A percentile compares a stretch with the other conserved stretches of the same genome.
Conservation (phyloP, 164 flowering plant genomes). For the Nymphaea thermarum region DNA sequence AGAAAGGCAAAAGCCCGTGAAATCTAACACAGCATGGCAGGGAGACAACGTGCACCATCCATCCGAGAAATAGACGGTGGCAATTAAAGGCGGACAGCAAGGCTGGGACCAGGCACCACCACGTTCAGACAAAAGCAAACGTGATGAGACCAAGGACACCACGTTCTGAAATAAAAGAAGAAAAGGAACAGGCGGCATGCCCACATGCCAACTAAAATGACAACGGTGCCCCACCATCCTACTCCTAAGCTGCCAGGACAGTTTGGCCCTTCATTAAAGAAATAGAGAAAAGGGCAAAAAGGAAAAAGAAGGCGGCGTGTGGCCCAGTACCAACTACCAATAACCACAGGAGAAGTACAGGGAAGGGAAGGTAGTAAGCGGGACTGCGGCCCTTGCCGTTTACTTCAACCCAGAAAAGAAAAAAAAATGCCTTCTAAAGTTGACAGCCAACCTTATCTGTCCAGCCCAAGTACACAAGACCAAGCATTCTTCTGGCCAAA, state of each 20-base stretch:
- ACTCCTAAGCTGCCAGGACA: not conserved
- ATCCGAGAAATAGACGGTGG: not conserved
- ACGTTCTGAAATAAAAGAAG: not conserved
- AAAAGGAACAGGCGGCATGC: not conserved
- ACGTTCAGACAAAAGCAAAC: not conserved
- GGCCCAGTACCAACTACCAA: not conserved
- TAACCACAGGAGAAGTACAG: too few species aligned
- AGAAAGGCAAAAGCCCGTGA: not conserved
- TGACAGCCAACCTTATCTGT: not conserved
- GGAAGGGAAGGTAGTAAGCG: too few species aligned
- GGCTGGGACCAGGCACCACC: not conserved
- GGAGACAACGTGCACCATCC: not conserved
- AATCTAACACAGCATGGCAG: not conserved
- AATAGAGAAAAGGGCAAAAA: not conserved
- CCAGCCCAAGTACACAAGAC: not conserved
- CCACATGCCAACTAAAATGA: not conserved
- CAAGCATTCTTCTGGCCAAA: not conserved
- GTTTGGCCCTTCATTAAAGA: not conserved
- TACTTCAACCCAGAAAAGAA: too few species aligned
- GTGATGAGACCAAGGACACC: not conserved
- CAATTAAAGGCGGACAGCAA: not conserved
- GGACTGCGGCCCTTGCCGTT: too few species aligned
- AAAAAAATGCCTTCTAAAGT: not conserved
- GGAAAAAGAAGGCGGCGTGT: not conserved
- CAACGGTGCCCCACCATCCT: not conserved